A percentile compares a stretch with the other conserved stretches of the same genome.
phyloP scores from a whole-genome alignment of 495 filamentous ascomycete species.

The Penicillium pancosmium region DNA sequence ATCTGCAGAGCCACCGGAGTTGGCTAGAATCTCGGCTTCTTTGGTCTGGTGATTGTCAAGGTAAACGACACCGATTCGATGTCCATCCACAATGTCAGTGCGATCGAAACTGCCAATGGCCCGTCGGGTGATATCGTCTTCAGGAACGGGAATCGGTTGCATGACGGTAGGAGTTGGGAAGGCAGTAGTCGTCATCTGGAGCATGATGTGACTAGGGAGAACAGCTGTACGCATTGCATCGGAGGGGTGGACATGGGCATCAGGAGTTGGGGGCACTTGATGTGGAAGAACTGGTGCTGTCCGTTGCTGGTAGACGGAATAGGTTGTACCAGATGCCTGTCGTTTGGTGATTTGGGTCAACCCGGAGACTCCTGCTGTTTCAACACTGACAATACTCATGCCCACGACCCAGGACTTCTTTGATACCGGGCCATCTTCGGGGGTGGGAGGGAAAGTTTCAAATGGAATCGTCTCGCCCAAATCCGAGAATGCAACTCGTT shows the following conservation, averaged over 20 bases:
- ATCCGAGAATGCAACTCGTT: slow-evolving; percentile 84
- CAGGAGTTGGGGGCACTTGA: slow-evolving; percentile 58
- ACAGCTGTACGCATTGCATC: slow-evolving; percentile 47
- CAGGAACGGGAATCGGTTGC: slow-evolving; percentile 78
- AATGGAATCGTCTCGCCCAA: slow-evolving; percentile 59
- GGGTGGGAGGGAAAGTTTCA: slow-evolving; percentile 60
- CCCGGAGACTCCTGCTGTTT: slow-evolving; percentile 73
- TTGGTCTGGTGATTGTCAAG: slow-evolving; percentile 78
- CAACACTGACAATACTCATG: slow-evolving; percentile 82
- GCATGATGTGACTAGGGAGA: slow-evolving; percentile 80
- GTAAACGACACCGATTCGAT: slow-evolving; percentile 95
- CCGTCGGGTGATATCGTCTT: slow-evolving; percentile 77
- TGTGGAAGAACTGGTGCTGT: slow-evolving; percentile 69
- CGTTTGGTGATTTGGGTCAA: slow-evolving; percentile 80
- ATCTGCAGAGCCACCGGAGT: slow-evolving; percentile 78
- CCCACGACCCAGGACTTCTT: slow-evolving; percentile 86
- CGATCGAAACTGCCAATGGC: slow-evolving; percentile 82
- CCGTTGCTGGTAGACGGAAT: slow-evolving; percentile 71
- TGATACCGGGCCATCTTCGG: slow-evolving; percentile 65
- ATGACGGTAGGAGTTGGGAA: slow-evolving; percentile 68
- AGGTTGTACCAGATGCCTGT: slow-evolving; percentile 82
- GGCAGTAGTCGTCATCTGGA: slow-evolving; percentile 67
- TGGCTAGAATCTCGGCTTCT: slow-evolving; percentile 82
- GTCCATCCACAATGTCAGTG: slow-evolving; percentile 87
- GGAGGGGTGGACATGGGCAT: slow-evolving; percentile 41